Conservation (phyloP, 2,329 filamentous ascomycete species). For the Colletotrichum musicola region DNA sequence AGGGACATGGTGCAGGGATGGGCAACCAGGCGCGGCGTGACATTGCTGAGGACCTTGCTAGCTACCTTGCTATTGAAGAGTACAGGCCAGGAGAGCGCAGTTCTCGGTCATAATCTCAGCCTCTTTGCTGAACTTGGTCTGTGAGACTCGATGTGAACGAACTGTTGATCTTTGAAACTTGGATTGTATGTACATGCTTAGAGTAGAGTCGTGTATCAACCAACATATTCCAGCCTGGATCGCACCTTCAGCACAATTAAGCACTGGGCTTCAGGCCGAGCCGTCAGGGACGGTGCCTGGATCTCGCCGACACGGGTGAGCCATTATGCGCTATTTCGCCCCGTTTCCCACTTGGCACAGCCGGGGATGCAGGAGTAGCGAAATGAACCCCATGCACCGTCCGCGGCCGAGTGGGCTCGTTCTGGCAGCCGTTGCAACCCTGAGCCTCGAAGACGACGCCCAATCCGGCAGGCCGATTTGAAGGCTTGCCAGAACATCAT, state of each 20-base stretch:
- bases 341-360: slow-evolving; percentile 1
- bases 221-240: no score
- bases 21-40: no score
- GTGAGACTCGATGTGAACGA: no score
- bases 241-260: no score
- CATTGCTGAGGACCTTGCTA: no score
- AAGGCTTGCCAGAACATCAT: not conserved
- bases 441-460: not conserved
- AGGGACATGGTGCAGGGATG: no score
- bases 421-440: slow-evolving; percentile 4
- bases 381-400: not conserved
- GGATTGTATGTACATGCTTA: not conserved
- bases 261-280: not conserved
- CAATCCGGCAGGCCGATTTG: slow-evolving; percentile 9
- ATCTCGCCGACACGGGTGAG: not conserved
- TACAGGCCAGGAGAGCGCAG: no score
- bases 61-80: no score
- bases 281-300: slow-evolving; percentile 5
- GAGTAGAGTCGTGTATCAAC: no score
- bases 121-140: no score
- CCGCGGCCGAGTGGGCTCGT: not conserved
- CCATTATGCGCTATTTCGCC: slow-evolving; percentile 18
- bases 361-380: not conserved
- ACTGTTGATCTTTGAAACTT: not conserved
- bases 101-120: no score